Percentiles rank a stretch among this genome's conserved stretches.
Evolutionary conservation across 805 yeast species (phyloP).

Genomic region (Candida multigemmis): DNA sequence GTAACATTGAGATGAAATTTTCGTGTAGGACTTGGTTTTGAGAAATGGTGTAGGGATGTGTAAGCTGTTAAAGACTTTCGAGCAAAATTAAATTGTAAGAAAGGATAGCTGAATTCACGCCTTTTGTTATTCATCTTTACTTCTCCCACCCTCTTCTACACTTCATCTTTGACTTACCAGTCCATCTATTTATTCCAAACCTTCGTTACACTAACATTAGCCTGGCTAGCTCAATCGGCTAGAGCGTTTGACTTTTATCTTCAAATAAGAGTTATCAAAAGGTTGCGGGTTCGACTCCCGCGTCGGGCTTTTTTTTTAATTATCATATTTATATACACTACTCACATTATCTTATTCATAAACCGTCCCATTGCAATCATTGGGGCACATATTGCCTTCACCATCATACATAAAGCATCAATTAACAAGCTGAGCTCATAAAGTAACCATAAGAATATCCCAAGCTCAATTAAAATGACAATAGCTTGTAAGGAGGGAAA

Average conservation of each 20-base stretch:
- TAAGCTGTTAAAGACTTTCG: too few species aligned
- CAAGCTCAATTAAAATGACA: constrained; percentile 29
- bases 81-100: too few species aligned
- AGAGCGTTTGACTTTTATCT: constrained; percentile 10
- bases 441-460: constrained; percentile 30
- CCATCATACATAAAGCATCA: constrained; percentile 36
- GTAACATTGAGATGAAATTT: too few species aligned
- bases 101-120: too few species aligned
- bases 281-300: constrained; percentile 12
- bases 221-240: constrained; percentile 12
- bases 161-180: too few species aligned
- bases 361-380: constrained; percentile 36
- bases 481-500: constrained; percentile 29
- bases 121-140: too few species aligned
- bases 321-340: neutral
- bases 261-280: constrained; percentile 4
- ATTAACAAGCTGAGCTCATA: constrained; percentile 32
- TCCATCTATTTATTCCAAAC: too few species aligned
- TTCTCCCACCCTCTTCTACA: too few species aligned
- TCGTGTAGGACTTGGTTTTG: too few species aligned
- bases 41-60: too few species aligned
- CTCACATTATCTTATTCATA: constrained; percentile 31
- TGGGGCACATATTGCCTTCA: constrained; percentile 36
- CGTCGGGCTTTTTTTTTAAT: constrained; percentile 7
- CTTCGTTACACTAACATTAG: constrained; percentile 1